phyloP scores from a whole-genome alignment of 2,329 filamentous ascomycete genomes.

The Hypomyces rosellus region DNA sequence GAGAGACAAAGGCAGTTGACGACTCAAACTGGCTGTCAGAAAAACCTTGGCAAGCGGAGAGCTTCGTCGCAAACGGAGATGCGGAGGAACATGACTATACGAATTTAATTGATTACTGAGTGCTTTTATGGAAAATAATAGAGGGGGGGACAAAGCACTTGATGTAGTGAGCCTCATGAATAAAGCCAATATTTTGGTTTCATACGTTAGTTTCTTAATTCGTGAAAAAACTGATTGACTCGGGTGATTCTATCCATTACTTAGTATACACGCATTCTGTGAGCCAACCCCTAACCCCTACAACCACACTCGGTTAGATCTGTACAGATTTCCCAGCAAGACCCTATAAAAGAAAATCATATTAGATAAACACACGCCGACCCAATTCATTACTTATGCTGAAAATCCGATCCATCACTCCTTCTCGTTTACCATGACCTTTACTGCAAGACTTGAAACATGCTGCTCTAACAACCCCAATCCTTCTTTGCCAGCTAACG shows the following conservation, averaged over 20 bases:
- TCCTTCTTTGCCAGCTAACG: no score
- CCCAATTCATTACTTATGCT: background rate
- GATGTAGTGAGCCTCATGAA: no score
- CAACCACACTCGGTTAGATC: background rate
- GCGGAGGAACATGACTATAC: background rate
- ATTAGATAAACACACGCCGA: background rate
- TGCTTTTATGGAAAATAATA: background rate
- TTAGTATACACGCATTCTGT: background rate
- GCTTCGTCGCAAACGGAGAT: no score
- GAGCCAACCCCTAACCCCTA: background rate
- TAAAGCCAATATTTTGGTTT: no score
- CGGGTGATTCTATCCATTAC: no score
- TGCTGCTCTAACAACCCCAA: no score
- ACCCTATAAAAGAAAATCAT: background rate
- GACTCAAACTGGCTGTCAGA: background rate
- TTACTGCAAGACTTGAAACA: no score
- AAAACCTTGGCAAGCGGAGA: background rate
- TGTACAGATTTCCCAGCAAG: background rate
- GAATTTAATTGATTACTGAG: conserved; percentile 7
- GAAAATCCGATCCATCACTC: background rate
- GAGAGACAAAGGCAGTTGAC: background rate
- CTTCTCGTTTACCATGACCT: no score
- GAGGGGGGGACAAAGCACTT: background rate
- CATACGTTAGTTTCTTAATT: no score
- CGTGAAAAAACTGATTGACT: no score